Conservation (phyloP, 768 basidiomycete species). For the Tylopilus plumbeoviolaceoides region DNA sequence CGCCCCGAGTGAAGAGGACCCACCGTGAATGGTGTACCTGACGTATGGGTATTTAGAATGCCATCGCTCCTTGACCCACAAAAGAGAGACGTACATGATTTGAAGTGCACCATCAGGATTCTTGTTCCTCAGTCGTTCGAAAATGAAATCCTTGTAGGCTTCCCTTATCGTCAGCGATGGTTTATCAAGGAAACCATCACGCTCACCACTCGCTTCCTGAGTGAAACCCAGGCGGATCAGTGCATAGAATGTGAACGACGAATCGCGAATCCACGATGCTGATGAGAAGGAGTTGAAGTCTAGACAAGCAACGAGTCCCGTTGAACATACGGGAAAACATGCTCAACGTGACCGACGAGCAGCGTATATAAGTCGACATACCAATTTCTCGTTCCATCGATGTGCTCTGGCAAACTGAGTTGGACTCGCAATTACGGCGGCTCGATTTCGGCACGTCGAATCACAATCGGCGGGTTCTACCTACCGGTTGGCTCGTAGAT, state of each 20-base stretch:
- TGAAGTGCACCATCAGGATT: slow-evolving; percentile 90
- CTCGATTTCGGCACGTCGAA: slow-evolving; percentile 30
- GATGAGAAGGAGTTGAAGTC: background rate
- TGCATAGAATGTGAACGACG: no score
- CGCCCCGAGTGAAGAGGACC: background rate
- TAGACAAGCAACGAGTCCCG: no score
- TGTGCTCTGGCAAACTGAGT: slow-evolving; percentile 92
- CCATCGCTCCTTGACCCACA: background rate
- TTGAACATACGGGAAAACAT: slow-evolving; percentile 44
- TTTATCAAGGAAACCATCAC: background rate
- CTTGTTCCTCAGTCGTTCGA: slow-evolving; percentile 73
- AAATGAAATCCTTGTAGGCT: slow-evolving; percentile 93
- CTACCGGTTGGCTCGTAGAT: slow-evolving; percentile 87
- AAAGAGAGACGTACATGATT: slow-evolving; percentile 60
- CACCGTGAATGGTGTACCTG: slow-evolving; percentile 87
- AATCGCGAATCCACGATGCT: no score
- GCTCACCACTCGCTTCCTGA: no score
- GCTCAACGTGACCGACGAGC: background rate
- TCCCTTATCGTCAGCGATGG: background rate
- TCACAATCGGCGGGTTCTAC: background rate
- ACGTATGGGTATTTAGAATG: background rate
- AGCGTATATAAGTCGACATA: slow-evolving; percentile 27
- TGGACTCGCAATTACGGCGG: slow-evolving; percentile 91
- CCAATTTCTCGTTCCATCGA: slow-evolving; percentile 91
- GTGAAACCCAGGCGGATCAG: no score